These are phyloP conservation scores for Suhomyces faveliae DNA, from an alignment of 805 yeast species.

Conservation along the genomic window DNA sequence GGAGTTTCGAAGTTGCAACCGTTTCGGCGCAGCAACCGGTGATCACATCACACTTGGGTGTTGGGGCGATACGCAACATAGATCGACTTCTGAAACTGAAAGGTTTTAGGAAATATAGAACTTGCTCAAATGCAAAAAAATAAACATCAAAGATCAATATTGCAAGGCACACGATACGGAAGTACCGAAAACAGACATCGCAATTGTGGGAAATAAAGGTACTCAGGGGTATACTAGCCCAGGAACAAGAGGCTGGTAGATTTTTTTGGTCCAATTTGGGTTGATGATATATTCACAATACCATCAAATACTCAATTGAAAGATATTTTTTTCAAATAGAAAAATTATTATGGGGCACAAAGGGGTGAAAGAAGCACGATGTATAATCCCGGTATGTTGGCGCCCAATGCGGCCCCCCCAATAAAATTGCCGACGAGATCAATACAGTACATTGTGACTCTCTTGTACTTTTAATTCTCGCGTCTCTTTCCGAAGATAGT, in stretches of 20 bases:
- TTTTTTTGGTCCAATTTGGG: neutral
- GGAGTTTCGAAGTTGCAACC: conserved; percentile 1
- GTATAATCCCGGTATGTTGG: neutral
- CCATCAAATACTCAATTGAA: too few relatives aligned
- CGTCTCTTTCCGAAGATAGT: neutral
- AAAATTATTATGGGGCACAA: neutral
- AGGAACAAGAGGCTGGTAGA: neutral
- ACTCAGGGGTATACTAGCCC: neutral
- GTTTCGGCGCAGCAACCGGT: neutral
- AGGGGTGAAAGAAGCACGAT: neutral
- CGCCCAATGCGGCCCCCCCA: neutral
- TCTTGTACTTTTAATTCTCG: neutral
- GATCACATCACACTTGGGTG: neutral
- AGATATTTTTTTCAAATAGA: neutral
- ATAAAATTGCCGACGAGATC: neutral
- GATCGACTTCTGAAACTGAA: neutral
- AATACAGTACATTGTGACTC: neutral
- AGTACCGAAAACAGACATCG: neutral
- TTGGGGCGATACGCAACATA: neutral
- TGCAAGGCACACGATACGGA: too few relatives aligned
- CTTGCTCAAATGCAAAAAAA: too few relatives aligned
- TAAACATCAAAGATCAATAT: neutral
- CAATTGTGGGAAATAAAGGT: neutral
- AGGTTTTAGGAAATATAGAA: too few relatives aligned
- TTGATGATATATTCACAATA: neutral